Conservation (phyloP, 2,329 filamentous ascomycete species). For the Fusarium sp. region DNA sequence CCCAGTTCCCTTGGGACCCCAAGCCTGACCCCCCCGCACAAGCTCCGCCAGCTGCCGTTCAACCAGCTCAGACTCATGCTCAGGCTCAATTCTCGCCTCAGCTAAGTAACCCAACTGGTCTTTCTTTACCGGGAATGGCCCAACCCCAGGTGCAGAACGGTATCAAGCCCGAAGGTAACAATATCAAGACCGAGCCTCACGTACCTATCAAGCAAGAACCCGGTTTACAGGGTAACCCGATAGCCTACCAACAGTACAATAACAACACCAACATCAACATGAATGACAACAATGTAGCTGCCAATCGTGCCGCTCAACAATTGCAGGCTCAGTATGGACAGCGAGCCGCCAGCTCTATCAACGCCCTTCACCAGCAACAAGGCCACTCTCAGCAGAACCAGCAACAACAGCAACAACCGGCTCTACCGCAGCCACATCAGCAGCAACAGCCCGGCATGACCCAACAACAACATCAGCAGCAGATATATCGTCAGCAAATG, state of each 20-base stretch:
- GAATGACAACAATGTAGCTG: constrained; percentile 54
- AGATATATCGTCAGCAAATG: constrained; percentile 46
- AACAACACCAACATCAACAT: constrained; percentile 26
- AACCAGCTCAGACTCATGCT: constrained; percentile 39
- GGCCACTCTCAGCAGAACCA: constrained; percentile 38
- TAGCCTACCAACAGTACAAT: constrained; percentile 47
- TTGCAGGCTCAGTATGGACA: constrained; percentile 68
- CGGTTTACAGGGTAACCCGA: constrained; percentile 44
- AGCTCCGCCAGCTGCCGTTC: constrained; percentile 41
- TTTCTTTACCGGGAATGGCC: constrained; percentile 44
- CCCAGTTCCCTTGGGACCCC: constrained; percentile 94
- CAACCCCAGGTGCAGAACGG: constrained; percentile 46
- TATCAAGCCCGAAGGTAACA: constrained; percentile 53
- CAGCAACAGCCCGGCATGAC: constrained; percentile 41
- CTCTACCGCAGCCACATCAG: constrained; percentile 43
- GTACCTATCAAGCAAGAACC: constrained; percentile 56
- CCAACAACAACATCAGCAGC: constrained; percentile 46
- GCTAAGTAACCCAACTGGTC: constrained; percentile 32
- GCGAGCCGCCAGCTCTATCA: constrained; percentile 72
- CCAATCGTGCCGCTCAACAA: constrained; percentile 63
- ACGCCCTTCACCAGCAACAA: constrained; percentile 61
- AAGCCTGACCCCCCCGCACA: constrained; percentile 69
- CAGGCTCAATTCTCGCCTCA: constrained; percentile 46
- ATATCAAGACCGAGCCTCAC: constrained; percentile 58
- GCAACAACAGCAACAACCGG: constrained; percentile 25